These are phyloP conservation scores for Phytopythium montanum DNA, from an alignment of 352 stramenopile species.

Conservation along the genomic window DNA sequence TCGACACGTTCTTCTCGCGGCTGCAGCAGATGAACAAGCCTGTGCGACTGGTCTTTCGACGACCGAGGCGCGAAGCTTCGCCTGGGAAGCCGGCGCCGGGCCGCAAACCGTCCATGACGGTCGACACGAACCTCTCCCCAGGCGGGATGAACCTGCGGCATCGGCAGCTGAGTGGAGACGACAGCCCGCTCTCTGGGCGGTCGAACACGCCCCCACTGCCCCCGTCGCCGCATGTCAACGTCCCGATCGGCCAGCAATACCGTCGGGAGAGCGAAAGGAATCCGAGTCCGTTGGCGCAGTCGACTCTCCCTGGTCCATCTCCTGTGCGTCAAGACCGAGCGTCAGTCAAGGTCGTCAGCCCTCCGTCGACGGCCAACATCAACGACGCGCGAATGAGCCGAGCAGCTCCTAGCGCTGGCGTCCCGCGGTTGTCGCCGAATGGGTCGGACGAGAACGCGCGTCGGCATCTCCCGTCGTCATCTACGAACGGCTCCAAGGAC, in stretches of 20 bases:
- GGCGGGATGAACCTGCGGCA: slow-evolving; percentile 9
- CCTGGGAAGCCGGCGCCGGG: slow-evolving; percentile 7
- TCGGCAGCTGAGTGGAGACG: slow-evolving; percentile 10
- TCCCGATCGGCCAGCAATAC: neutral
- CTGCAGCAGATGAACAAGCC: slow-evolving; percentile 86
- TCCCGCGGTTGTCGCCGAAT: neutral
- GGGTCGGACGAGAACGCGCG: neutral
- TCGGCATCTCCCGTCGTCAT: neutral
- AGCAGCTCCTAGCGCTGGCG: neutral
- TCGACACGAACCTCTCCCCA: slow-evolving; percentile 18
- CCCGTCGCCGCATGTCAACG: slow-evolving; percentile 22
- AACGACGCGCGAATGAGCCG: neutral
- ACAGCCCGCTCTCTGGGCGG: slow-evolving; percentile 24
- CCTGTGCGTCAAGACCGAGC: neutral
- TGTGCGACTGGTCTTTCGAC: slow-evolving; percentile 68
- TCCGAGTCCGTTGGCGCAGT: neutral
- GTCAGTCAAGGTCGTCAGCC: neutral
- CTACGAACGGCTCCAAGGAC: neutral
- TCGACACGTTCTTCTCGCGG: slow-evolving; percentile 77
- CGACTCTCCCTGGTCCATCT: neutral
- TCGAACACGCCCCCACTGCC: slow-evolving; percentile 20
- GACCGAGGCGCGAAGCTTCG: slow-evolving; percentile 13
- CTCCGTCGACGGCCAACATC: neutral
- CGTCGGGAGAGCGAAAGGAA: neutral
- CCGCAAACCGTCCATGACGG: slow-evolving; percentile 29